Evolutionary conservation across 352 stramenopile species (phyloP), one percentile per base, ranked within the genome.

Genomic region (Aphanomyces invadans): DNA sequence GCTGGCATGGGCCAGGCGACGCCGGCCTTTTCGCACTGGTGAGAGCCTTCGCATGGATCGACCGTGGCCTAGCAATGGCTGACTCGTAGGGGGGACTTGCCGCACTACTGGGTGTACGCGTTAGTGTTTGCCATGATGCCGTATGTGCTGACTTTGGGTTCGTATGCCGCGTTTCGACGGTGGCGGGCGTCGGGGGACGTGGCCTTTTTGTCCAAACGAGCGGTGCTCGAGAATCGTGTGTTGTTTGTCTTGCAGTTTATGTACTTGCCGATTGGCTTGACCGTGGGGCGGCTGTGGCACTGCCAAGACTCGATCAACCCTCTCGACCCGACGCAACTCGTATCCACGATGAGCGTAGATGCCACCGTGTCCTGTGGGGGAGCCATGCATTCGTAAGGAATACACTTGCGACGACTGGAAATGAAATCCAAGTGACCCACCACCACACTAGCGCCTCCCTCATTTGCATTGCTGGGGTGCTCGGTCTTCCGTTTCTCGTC

Each of bases 91-190:
- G 53, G 53, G 2, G 53, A 62, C 26, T 78, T 85, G 77, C 36
- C n/a, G 1, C 11, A 65, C 38, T 90, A 90, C 62, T 85, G 76
- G 79, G 29, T 77, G n/a, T 87, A 88, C 68, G 76, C 79, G 2
- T 49, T 90, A 5, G 31, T 45, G 2, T 62, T 26, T 25, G 53
- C 53, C 23, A 23, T 44, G 3, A 10, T 62, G 29, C 53, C 53
- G 29, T 62, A 29, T 2, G n/a, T n/a, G n/a, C 11, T 25, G 2
- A 33, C 53, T 11, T 3, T 48, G 7, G 26, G 11, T 2, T 45
- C 10, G 4, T 62, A 62, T 33, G 12, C 5, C 3, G n/a, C n/a
- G 7, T 33, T 25, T 3, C 4, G 5, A 25, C 7, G 9, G 7
- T 67, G 62, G 1, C 51, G 42, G 32, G 26, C 25, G 11, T 79